Conservation (phyloP, 306 rosid species). For the Gleditsia sinensis region DNA sequence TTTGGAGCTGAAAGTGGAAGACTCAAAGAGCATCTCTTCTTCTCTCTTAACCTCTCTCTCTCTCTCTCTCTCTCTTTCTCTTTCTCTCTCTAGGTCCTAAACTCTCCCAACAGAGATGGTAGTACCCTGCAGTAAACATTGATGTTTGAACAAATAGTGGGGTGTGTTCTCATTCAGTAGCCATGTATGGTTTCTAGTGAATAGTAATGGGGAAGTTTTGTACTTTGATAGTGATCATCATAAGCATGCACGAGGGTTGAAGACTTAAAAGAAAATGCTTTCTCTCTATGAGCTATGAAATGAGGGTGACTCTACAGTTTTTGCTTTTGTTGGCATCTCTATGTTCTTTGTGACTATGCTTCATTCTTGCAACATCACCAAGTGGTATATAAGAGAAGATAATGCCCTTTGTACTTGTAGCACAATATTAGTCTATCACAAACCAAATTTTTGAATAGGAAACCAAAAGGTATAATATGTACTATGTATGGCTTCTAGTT, state of each 20-base stretch:
- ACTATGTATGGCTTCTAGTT: too few species aligned
- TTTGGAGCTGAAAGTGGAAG: not conserved
- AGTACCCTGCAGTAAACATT: constrained; percentile 12
- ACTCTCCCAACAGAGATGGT: not conserved
- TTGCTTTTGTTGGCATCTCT: constrained; percentile 24
- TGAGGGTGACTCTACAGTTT: constrained; percentile 27
- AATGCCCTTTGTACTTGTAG: not conserved
- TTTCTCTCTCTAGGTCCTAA: not conserved
- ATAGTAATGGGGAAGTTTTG: not conserved
- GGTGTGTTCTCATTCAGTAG: not conserved
- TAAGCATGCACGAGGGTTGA: too few species aligned
- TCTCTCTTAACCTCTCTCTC: too few species aligned
- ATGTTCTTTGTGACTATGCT: not conserved
- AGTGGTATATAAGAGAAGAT: not conserved
- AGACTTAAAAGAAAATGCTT: too few species aligned
- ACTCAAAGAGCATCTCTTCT: constrained; percentile 29
- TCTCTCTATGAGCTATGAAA: too few species aligned
- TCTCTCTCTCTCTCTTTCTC: too few species aligned
- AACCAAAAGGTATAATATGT: too few species aligned
- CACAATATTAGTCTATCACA: not conserved
- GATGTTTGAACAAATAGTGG: constrained; percentile 43
- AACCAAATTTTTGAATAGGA: not conserved
- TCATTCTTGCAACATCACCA: not conserved
- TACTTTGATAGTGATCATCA: too few species aligned
- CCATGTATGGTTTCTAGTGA: not conserved